Percentiles rank a stretch among this genome's conserved stretches.
These are phyloP conservation scores for Diospyros kaki DNA, from an alignment of 148 eudicot genomes.

Conservation along the genomic window DNA sequence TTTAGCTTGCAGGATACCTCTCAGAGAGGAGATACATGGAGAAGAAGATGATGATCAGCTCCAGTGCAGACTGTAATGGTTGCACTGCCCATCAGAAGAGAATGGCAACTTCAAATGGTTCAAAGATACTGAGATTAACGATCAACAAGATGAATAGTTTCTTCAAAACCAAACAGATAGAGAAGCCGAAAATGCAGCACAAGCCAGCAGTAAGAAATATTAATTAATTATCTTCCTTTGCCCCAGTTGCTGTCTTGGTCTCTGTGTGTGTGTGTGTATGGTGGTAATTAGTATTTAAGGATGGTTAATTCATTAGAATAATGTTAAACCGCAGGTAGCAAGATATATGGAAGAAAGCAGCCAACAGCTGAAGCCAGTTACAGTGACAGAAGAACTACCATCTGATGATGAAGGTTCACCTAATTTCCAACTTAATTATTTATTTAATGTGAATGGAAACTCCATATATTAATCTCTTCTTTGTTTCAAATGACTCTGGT, in stretches of 20 bases:
- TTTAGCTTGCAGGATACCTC: background rate
- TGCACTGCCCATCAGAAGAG: background rate
- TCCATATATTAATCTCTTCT: too few species aligned
- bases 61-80: background rate
- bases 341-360: background rate
- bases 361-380: conserved; percentile 13
- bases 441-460: too few species aligned
- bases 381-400: conserved; percentile 15
- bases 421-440: background rate
- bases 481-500: too few species aligned
- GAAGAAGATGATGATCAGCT: background rate
- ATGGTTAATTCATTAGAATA: too few species aligned
- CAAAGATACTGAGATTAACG: background rate
- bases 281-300: too few species aligned
- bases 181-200: too few species aligned
- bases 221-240: too few species aligned
- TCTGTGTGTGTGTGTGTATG: too few species aligned
- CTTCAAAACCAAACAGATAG: too few species aligned
- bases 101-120: background rate
- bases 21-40: conserved; percentile 8
- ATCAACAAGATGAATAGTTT: background rate
- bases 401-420: conserved; percentile 8
- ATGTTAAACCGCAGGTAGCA: too few species aligned
- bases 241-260: too few species aligned
- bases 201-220: too few species aligned